Conservation (phyloP, 2,329 filamentous ascomycete species). For the Xylaria polymorpha region DNA sequence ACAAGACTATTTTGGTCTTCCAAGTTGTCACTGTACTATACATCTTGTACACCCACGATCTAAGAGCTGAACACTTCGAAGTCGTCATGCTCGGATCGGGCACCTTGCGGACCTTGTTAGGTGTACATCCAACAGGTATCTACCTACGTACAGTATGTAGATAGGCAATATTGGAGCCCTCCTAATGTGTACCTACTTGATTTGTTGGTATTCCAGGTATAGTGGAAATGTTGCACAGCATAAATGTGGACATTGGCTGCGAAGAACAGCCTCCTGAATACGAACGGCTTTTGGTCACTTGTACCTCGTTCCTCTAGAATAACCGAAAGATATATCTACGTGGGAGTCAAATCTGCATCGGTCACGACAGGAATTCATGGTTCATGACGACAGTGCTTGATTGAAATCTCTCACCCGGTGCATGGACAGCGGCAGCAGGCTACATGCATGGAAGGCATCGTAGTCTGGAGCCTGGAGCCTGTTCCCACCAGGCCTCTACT, state of each 20-base stretch:
- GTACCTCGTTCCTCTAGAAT: conserved; percentile 20
- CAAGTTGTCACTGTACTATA: conserved; percentile 15
- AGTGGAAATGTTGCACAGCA: conserved; percentile 33
- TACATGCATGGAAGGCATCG: conserved; percentile 1
- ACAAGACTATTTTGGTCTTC: neutral
- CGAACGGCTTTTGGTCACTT: conserved; percentile 28
- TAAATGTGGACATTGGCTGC: conserved; percentile 26
- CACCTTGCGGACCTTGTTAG: conserved; percentile 16
- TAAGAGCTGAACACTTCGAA: conserved; percentile 22
- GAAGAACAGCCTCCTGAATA: conserved; percentile 33
- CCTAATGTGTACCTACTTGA: conserved; percentile 6
- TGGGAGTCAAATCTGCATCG: conserved; percentile 12
- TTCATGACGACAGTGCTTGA: conserved; percentile 10
- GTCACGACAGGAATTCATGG: conserved; percentile 14
- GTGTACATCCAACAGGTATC: conserved; percentile 2
- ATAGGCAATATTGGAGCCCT: conserved; percentile 5
- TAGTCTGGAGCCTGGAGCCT: conserved; percentile 2
- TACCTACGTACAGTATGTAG: no score
- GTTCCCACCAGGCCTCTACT: neutral
- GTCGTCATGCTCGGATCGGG: conserved; percentile 31
- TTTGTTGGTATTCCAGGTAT: conserved; percentile 15
- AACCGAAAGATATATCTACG: neutral
- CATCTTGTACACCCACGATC: conserved; percentile 10
- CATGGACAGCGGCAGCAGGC: conserved; percentile 2
- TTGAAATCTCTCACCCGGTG: conserved; percentile 5